Base-by-base conservation (phyloP, 202 grass and related monocot genomes). In the Bolboschoenoplectus hybrid region DNA sequence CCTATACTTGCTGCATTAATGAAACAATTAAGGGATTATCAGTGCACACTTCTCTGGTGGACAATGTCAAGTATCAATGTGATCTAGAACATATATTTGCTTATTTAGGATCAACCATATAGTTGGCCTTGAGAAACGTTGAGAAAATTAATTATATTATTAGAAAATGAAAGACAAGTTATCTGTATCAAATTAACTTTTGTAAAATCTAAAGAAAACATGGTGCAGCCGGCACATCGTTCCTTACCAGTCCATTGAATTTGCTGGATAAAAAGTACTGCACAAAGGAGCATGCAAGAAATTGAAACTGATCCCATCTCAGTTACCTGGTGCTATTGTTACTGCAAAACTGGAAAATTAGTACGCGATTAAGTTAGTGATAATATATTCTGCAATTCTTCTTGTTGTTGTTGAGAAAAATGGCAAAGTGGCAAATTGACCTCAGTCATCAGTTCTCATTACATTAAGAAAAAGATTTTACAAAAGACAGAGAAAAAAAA, bases 1-100 rank as follows among this genome's bases (percentile, higher is more conserved):
- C 81, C 81, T 84, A 69, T 51, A n/a, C 81, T 68, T 17, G 16
- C 81, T 84, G 81, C 63, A 83, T 83, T 83, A 83, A 14, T 56
- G 36, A 76, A 6, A 53, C 36, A 76, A 52, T 46, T 74, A 26
- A 73, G 43, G 8, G n/a, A 32, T 49, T 46, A 72, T 16, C 4
- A 70, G 45, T 72, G 7, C 1, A 6, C 9, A 67, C 11, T 67
- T 39, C 10, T 67, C 34, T 1, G 6, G 16, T 60, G 26, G 20
- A 66, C 26, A 66, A 66, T 26, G 26, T 26, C 26, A 64, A 64
- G 20, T 32, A 64, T 34, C 8, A 64, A 10, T 64, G 20, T 34
- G 20, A 64, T 64, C 16, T 64, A 26, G 14, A 64, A 34, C 7
- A 26, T 64, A 46, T 20, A 46, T 46, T 4, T 9, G 43, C 66